Evolutionary conservation across 139 green algal genomes (phyloP).

Genomic region (Trebouxia sp.): DNA sequence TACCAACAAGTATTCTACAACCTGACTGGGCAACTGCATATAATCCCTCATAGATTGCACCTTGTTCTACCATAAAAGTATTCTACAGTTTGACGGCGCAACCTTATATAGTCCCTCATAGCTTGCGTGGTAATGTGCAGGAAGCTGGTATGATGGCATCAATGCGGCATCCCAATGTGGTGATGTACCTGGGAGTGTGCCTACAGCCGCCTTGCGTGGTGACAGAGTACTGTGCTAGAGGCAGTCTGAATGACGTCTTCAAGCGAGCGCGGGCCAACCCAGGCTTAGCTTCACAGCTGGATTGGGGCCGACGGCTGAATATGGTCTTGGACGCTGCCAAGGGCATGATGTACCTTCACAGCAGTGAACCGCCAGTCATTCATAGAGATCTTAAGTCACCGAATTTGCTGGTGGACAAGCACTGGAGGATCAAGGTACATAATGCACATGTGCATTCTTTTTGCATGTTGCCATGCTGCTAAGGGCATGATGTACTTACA

Average conservation of each 20-base stretch:
- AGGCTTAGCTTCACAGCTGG: conserved; percentile 41
- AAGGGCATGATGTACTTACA: too few relatives aligned
- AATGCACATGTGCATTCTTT: neutral
- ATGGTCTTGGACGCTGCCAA: conserved; percentile 70
- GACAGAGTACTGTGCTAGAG: conserved; percentile 65
- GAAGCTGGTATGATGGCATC: conserved; percentile 63
- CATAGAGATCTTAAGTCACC: conserved; percentile 67
- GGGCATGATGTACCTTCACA: conserved; percentile 68
- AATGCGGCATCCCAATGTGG: conserved; percentile 66
- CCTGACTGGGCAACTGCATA: too few relatives aligned
- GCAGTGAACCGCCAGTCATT: conserved; percentile 57
- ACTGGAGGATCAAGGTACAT: conserved; percentile 62
- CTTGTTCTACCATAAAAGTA: too few relatives aligned
- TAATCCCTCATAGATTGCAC: too few relatives aligned
- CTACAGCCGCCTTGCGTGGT: conserved; percentile 52
- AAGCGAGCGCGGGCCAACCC: conserved; percentile 36
- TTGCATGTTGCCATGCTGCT: neutral
- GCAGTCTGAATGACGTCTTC: conserved; percentile 64
- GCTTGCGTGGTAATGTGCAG: conserved; percentile 20
- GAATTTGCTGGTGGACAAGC: conserved; percentile 66
- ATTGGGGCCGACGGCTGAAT: conserved; percentile 48
- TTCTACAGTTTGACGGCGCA: too few relatives aligned
- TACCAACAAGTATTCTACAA: too few relatives aligned
- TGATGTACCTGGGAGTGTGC: conserved; percentile 69
- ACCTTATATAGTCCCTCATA: too few relatives aligned